Base-by-base conservation (phyloP, 352 stramenopile species). In the Globisporangium parvum region DNA sequence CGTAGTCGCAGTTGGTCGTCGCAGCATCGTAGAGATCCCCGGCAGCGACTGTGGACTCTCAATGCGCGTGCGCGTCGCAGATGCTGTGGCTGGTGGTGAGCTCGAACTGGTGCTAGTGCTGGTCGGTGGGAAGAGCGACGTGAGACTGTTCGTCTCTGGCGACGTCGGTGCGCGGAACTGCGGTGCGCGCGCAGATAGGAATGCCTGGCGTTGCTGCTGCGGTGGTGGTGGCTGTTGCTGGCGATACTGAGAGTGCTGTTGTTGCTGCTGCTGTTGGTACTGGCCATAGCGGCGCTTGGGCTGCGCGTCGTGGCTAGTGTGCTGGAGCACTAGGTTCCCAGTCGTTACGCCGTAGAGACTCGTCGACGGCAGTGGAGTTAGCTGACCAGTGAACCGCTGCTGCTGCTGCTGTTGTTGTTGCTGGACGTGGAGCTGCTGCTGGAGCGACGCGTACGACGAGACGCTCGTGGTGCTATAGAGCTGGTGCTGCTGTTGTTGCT, bases 21-120 rank as follows among this genome's bases (percentile, higher is more conserved):
- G 50, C 37, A 55, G 21, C 50, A 55, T 47, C 8, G 14, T 47
- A 14, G 50, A 47, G 50, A 55, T 47, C 21, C 50, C 50, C 5
- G 50, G 50, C 1, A 55, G 50, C 21, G 50, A 55, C 50, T 35
- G 50, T 17, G 50, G 50, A 28, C 50, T 55, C 33, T 55, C 50
- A 2, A 39, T 55, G 6, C 35, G 14, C 2, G 39, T 9, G 14
- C 12, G 21, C 40, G 21, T 24, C 37, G 21, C 17, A 37, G 31
- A 21, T 1, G 35, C 50, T 10, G 23, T 23, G 35, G 33, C 21
- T 21, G 50, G 21, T 21, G 50, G 21, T 21, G 50, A 37, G 17
- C 23, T 47, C 42, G 18, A 6, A 40, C 24, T 6, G 3, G 18
- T 3, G n/a, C n/a, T n/a, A 6, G 47, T 24, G 8, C 35, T 26